A percentile compares a stretch with the other conserved stretches of the same genome.
phyloP scores from a whole-genome alignment of 768 basidiomycete species.

The Suillus occidentalis region DNA sequence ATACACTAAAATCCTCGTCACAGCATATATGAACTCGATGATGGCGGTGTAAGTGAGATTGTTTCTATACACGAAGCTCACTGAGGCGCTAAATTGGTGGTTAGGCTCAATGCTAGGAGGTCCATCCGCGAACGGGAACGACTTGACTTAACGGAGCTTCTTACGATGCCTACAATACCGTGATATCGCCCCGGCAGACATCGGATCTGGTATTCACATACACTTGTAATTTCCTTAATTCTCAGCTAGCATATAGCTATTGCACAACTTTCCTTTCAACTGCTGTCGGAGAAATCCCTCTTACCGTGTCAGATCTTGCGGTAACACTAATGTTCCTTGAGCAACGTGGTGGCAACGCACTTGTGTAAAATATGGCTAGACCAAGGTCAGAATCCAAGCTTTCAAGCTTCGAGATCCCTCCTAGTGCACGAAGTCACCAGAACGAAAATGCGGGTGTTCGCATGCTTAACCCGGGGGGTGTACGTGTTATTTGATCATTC shows the following conservation, averaged over 20 bases:
- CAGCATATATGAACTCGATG: constrained; percentile 26
- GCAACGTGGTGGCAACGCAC: too few species aligned
- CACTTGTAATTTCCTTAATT: not conserved
- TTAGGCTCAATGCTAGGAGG: constrained; percentile 12
- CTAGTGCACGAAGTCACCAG: not conserved
- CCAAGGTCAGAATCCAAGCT: not conserved
- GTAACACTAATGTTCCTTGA: not conserved
- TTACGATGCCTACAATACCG: constrained; percentile 18
- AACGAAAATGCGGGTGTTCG: not conserved
- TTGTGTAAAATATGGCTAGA: not conserved
- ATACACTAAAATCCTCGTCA: not conserved
- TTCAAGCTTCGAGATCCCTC: not conserved
- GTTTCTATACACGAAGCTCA: not conserved
- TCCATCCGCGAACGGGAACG: constrained; percentile 17
- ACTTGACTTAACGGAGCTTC: constrained; percentile 15
- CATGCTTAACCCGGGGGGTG: not conserved
- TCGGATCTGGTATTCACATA: not conserved
- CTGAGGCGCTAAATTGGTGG: not conserved
- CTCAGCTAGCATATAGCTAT: not conserved
- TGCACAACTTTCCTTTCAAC: not conserved
- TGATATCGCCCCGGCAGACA: not conserved
- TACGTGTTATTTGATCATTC: not conserved
- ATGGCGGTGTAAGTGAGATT: constrained; percentile 20
- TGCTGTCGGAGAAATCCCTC: not conserved
- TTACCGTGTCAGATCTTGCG: too few species aligned